phyloP scores from a whole-genome alignment of 2,329 filamentous ascomycete genomes.

The Hortaea sp. region DNA sequence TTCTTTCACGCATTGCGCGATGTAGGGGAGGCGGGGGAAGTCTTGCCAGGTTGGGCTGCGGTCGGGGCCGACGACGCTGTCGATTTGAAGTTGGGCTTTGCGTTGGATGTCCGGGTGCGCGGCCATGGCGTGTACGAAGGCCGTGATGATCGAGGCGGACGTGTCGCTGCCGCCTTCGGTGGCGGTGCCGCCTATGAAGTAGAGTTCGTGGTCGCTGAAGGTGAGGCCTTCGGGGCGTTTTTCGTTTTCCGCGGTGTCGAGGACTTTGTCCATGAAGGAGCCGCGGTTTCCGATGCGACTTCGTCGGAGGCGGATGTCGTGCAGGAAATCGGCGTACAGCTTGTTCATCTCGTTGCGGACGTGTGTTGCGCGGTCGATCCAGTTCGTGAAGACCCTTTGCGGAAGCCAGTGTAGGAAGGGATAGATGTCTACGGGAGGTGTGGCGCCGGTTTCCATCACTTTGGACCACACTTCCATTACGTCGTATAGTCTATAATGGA shows the following conservation, averaged over 20 bases:
- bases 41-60: constrained; percentile 22
- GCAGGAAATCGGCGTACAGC: constrained; percentile 31
- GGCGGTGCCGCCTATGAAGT: constrained; percentile 28
- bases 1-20: constrained; percentile 25
- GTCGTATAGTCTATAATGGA: constrained; percentile 22
- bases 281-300: constrained; percentile 15
- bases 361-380: constrained; percentile 25
- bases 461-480: constrained; percentile 36
- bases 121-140: constrained; percentile 25
- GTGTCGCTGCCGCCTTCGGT: constrained; percentile 32
- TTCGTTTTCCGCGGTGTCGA: constrained; percentile 26
- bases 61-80: constrained; percentile 18
- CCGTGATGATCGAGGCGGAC: constrained; percentile 7
- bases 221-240: constrained; percentile 9
- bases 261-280: constrained; percentile 32
- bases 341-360: constrained; percentile 33
- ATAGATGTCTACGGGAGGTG: constrained; percentile 41
- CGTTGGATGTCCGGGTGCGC: constrained; percentile 19
- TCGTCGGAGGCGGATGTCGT: constrained; percentile 24
- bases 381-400: constrained; percentile 31
- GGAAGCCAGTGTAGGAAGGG: constrained; percentile 36
- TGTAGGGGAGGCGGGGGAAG: constrained; percentile 22
- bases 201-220: constrained; percentile 25
- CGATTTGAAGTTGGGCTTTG: constrained; percentile 25
- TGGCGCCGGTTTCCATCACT: constrained; percentile 39